Conservation (phyloP, 805 yeast genomes). For the Saccharomycopsis vini region DNA sequence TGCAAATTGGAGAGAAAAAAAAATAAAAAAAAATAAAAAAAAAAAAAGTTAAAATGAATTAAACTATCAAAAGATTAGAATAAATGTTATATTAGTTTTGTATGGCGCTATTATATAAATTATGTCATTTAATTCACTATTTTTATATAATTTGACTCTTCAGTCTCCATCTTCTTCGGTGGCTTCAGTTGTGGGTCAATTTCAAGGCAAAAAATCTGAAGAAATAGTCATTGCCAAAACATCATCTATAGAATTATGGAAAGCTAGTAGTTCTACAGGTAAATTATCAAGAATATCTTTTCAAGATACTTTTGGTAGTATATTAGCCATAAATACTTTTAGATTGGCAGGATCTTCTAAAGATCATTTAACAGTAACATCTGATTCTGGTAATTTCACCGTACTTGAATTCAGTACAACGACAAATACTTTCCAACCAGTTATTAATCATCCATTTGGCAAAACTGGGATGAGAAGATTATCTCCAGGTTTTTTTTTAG, state of each 20-base stretch:
- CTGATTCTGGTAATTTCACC: constrained; percentile 71
- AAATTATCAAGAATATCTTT: constrained; percentile 34
- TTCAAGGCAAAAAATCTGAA: constrained; percentile 49
- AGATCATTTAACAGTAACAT: constrained; percentile 57
- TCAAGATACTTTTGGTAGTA: constrained; percentile 47
- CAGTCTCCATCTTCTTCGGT: constrained; percentile 46
- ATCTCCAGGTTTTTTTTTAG: constrained; percentile 65
- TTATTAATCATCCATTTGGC: constrained; percentile 55
- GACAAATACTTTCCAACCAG: constrained; percentile 31
- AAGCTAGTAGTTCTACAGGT: constrained; percentile 48
- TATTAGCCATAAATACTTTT: constrained; percentile 45
- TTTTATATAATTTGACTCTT: constrained; percentile 65
- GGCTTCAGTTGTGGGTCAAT: constrained; percentile 58
- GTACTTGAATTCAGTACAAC: constrained; percentile 38
- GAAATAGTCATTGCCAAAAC: constrained; percentile 54
- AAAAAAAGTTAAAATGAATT: neutral
- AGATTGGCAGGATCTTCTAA: constrained; percentile 42
- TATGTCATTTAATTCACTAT: constrained; percentile 24
- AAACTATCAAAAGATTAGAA: too few relatives aligned
- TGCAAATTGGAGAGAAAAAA: neutral
- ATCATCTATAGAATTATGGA: constrained; percentile 44
- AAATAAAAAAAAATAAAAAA: too few relatives aligned
- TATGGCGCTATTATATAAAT: neutral
- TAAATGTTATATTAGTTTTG: too few relatives aligned
- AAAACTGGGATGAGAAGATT: constrained; percentile 69